Evolutionary conservation across 331 rosid genomes (phyloP).

Genomic region (Arachis monticola): DNA sequence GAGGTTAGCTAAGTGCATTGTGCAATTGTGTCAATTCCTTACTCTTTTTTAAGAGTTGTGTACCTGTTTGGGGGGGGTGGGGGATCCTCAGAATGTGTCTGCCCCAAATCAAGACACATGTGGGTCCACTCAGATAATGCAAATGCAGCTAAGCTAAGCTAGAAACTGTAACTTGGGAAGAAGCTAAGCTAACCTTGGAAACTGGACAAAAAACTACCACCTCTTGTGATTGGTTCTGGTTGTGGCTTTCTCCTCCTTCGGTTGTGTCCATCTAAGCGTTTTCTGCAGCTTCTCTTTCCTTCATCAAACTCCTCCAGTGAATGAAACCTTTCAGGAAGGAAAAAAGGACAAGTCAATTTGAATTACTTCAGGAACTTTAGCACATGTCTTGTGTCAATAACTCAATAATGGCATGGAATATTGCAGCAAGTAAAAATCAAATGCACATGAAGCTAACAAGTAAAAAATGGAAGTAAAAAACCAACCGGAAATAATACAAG

Average conservation of each 20-base stretch:
- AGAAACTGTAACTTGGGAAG: constrained; percentile 3
- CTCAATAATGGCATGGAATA: not conserved
- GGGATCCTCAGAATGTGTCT: constrained; percentile 42
- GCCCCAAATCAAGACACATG: constrained; percentile 51
- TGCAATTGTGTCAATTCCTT: constrained; percentile 35
- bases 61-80: constrained; percentile 38
- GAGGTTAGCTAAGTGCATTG: constrained; percentile 33
- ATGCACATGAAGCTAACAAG: not conserved
- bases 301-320: constrained; percentile 91
- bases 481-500: not conserved
- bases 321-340: constrained; percentile 67
- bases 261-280: constrained; percentile 95
- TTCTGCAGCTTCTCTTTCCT: constrained; percentile 96
- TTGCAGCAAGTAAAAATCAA: not conserved
- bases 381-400: not conserved
- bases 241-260: constrained; percentile 92
- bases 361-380: not conserved
- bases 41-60: constrained; percentile 43
- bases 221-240: constrained; percentile 60
- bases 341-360: not conserved
- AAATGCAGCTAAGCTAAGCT: constrained; percentile 28
- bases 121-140: constrained; percentile 50
- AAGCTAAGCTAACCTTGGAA: constrained; percentile 66
- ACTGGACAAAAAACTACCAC: constrained; percentile 64
- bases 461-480: not conserved